Evolutionary conservation across 306 rosid genomes (phyloP).

Genomic region (Myrica gale): DNA sequence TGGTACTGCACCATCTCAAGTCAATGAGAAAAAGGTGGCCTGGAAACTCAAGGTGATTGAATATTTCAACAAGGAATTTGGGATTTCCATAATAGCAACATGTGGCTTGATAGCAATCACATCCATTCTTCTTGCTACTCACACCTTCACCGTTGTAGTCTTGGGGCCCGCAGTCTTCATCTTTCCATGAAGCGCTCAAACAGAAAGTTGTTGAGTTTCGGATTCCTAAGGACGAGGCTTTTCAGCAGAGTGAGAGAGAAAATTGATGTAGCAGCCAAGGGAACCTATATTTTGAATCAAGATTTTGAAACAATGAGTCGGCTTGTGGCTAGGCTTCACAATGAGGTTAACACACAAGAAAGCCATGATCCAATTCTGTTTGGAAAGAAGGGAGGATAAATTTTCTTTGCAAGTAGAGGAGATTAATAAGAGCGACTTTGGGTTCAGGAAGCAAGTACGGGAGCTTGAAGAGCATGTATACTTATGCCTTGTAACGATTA

Average conservation of each 20-base stretch:
- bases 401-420: constrained; percentile 40
- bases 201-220: constrained; percentile 14
- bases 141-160: constrained; percentile 28
- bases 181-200: constrained; percentile 22
- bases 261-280: constrained; percentile 54
- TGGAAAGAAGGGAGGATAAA: constrained; percentile 44
- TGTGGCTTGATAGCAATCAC: constrained; percentile 36
- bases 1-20: constrained; percentile 30
- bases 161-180: too few relatives aligned
- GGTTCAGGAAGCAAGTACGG: constrained; percentile 51
- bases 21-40: not conserved
- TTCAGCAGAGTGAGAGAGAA: constrained; percentile 29
- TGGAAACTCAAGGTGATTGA: too few relatives aligned
- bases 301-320: constrained; percentile 59
- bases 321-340: constrained; percentile 42
- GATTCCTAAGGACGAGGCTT: constrained; percentile 2
- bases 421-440: constrained; percentile 39
- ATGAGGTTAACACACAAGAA: constrained; percentile 48
- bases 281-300: constrained; percentile 45
- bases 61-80: not conserved
- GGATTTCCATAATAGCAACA: constrained; percentile 33
- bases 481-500: constrained; percentile 57
- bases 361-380: constrained; percentile 41
- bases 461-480: constrained; percentile 62
- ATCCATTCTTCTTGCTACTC: constrained; percentile 37